A percentile compares a stretch with the other conserved stretches of the same genome.
phyloP scores from a whole-genome alignment of 1,284 basidiomycete genomes.

The Cryptococcus wingfieldii region DNA sequence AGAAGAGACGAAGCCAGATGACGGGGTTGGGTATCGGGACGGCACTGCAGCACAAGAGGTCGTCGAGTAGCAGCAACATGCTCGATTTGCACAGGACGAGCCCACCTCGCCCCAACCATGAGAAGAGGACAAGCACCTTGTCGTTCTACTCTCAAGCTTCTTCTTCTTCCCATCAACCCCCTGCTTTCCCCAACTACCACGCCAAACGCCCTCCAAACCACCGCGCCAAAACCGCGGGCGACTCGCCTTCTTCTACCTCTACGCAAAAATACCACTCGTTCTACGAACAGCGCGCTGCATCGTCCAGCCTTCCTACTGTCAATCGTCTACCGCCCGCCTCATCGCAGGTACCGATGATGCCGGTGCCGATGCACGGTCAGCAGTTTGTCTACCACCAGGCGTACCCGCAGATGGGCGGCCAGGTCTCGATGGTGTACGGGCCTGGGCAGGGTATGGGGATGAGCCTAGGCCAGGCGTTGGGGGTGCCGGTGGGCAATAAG shows the following conservation, averaged over 20 bases:
- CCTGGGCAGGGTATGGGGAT: not conserved
- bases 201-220: not conserved
- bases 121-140: not conserved
- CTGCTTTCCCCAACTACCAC: not conserved
- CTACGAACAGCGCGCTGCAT: constrained; percentile 13
- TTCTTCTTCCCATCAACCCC: not conserved
- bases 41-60: not conserved
- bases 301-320: constrained; percentile 1
- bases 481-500: not conserved
- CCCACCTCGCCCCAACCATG: not conserved
- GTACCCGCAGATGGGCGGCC: not conserved
- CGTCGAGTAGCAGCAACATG: not conserved
- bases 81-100: not conserved
- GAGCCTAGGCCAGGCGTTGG: not conserved
- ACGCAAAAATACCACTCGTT: constrained; percentile 13
- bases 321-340: no score
- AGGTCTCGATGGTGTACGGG: not conserved
- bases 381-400: not conserved
- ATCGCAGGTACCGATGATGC: not conserved
- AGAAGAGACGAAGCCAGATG: not conserved
- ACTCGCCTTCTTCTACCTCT: not conserved
- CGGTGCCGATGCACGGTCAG: not conserved
- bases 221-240: not conserved
- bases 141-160: not conserved
- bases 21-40: not conserved